Evolutionary conservation across 2,329 filamentous ascomycete genomes (phyloP), one percentile per base, ranked within the genome.

Genomic region (Fusarium sp.): DNA sequence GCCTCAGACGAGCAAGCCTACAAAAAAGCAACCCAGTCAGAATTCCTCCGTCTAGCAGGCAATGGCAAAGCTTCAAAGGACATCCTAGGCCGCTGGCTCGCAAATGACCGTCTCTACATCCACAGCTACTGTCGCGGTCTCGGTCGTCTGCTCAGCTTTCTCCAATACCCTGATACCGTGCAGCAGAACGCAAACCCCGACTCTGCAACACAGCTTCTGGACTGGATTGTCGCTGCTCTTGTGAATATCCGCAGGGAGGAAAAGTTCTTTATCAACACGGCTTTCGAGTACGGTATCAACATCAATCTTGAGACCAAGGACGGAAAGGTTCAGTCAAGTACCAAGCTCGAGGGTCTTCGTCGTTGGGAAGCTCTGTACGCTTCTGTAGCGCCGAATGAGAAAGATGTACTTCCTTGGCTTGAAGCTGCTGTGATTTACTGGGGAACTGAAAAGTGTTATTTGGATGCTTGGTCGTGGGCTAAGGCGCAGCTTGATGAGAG

Each of bases 361-460:
- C 77, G 81, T 43, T 81, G 82, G 67, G 77, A 82, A 52, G 66
- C 65, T 22, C 86, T 92, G 7, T 86, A 89, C 59, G 85, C 83
- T n/a, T 84, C 84, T 6, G 83, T 86, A 15, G 83, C 84, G 53
- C 80, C 84, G 0, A 83, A 82, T 10, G 81, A 82, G 4, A 84
- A 80, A 3, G 67, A 73, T 3, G 57, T 68, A 2, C 76, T 92
- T 1, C 78, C 81, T 0, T 85, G 83, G 74, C 80, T 94, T 4
- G 91, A 94, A 76, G 91, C 90, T 8, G 83, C 93, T 66, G 86
- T 93, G 4, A 85, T 92, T n/a, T 86, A 94, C 25, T 94, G 91
- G 89, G 89, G 88, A n/a, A 93, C 90, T 2, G 92, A 95, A 80
- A 88, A 84, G 48, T 86, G 84, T 64, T 91, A 91, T 75, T 76